Base-by-base conservation (phyloP, 805 yeast species). In the Candida hungchunana region DNA sequence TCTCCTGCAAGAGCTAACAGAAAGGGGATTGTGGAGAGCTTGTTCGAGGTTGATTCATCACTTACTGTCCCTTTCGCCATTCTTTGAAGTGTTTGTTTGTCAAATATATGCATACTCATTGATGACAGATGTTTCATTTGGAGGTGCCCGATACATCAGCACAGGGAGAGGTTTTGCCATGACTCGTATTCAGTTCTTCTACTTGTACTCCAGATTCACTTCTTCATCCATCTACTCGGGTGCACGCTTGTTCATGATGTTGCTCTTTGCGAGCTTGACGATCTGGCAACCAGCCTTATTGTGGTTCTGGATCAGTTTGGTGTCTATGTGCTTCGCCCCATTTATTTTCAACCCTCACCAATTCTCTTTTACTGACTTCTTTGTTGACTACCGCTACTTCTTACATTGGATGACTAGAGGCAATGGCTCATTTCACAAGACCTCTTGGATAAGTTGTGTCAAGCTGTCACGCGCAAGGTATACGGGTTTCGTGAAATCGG, bases 161-260 rank as follows among this genome's bases (percentile, higher is more conserved):
- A 87, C 97, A 3, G 97, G 97, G 2, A 68, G 97, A 62, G 95
- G 96, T 1, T 84, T 89, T 66, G 96, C 97, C 2, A 86, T 87
- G 15, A 73, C 88, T 4, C 73, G 97, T 50, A 62, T 77, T 19
- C 77, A 85, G 6, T 90, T 90, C 58, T 63, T 79, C 14, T 67
- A 69, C 4, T 63, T 90, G 20, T 90, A 82, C 58, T 74, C 95
- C 0, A 73, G 82, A 26, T 90, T 85, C 65, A 82, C 89, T 1
- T 65, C 73, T 4, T 71, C 79, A 5, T 82, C 96, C 1, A 80
- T 89, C 25, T 86, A 87, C 58, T 62, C 81, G 6, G 97, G 97
- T 0, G 64, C 82, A 0, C 73, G 82, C 34, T 64, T 85, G 9
- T 68, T 82, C 46, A 56, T 87, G 46, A 73, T 82, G 67, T 63